Evolutionary conservation across 345 rosid genomes (phyloP).

Genomic region (Litchi chinensis): DNA sequence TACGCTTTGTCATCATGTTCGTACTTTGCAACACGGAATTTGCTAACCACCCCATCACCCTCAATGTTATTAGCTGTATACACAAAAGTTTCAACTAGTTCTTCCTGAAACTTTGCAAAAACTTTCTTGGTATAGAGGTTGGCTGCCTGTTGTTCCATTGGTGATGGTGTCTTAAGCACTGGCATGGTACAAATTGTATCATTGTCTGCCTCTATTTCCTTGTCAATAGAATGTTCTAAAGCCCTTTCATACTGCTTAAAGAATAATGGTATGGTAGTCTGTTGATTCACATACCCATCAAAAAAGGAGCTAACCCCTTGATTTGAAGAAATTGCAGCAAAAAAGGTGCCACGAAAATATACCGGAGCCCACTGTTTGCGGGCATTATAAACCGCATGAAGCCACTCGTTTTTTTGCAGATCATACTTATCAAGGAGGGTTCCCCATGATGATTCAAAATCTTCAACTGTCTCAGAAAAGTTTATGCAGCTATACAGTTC

Average conservation of each 20-base stretch:
- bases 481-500: conserved; percentile 69
- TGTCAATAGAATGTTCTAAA: conserved; percentile 54
- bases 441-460: conserved; percentile 62
- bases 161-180: conserved; percentile 62
- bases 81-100: conserved; percentile 68
- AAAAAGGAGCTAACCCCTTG: conserved; percentile 58
- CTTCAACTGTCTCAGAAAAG: conserved; percentile 60
- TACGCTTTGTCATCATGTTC: conserved; percentile 64
- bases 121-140: conserved; percentile 59
- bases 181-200: conserved; percentile 57
- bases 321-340: conserved; percentile 61
- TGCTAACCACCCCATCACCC: conserved; percentile 47
- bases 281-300: conserved; percentile 66
- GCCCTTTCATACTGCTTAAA: conserved; percentile 68
- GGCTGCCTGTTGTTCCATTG: conserved; percentile 76
- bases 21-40: conserved; percentile 60
- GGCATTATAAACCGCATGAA: conserved; percentile 62
- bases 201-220: conserved; percentile 68
- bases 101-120: conserved; percentile 70
- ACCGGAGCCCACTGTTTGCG: conserved; percentile 77
- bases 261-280: conserved; percentile 56
- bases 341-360: conserved; percentile 63
- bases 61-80: conserved; percentile 66
- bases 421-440: conserved; percentile 51
- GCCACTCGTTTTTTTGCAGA: conserved; percentile 64